Evolutionary conservation across 2,329 filamentous ascomycete genomes (phyloP), one percentile per base, ranked within the genome.

Genomic region (Monosporascus ibericus): DNA sequence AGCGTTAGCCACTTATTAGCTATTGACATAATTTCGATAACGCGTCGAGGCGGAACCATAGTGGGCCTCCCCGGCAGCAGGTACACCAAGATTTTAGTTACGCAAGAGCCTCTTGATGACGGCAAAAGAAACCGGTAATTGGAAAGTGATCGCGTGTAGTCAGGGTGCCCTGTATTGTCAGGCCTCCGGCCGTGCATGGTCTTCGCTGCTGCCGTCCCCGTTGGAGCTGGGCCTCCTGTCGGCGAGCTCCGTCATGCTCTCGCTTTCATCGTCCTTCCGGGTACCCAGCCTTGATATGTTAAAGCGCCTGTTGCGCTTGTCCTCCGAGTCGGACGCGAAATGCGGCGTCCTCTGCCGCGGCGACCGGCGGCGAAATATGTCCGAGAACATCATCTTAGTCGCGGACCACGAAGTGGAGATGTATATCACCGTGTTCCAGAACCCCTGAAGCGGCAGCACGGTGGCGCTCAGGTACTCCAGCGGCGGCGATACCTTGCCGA

Each of bases 401-500:
- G 85, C 85, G 48, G 79, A 70, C 75, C 83, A 81, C 6, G 86
- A 89, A 1, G 87, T 90, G 11, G 81, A 77, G 17, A 83, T 70
- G 68, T 94, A 95, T 59, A 95, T 90, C 53, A 88, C 68, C 18
- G 85, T 81, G 66, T 95, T 95, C 88, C 89, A 94, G 62, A 92
- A 88, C 0, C 90, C 90, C 65, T 95, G 90, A 0, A 91, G 76
- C 0, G 90, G 89, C 8, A 95, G 76, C 1, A 94, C 88, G 40
- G 90, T 78, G 0, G 87, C 84, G 22, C 86, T 85, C 58, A 85
- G 80, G 58, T 87, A 83, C 61, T 89, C 84, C 24, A 94, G 78
- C 0, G 77, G 72, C 27, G 84, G 77, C 7, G 75, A 78, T 0
- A 78, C 70, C 4, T 75, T 53, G 25, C 78, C 70, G 0, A 76